Percentiles rank a stretch among this genome's conserved stretches.
Conservation (phyloP, 2,329 filamentous ascomycete species). For the Exophiala dermatitidis region DNA sequence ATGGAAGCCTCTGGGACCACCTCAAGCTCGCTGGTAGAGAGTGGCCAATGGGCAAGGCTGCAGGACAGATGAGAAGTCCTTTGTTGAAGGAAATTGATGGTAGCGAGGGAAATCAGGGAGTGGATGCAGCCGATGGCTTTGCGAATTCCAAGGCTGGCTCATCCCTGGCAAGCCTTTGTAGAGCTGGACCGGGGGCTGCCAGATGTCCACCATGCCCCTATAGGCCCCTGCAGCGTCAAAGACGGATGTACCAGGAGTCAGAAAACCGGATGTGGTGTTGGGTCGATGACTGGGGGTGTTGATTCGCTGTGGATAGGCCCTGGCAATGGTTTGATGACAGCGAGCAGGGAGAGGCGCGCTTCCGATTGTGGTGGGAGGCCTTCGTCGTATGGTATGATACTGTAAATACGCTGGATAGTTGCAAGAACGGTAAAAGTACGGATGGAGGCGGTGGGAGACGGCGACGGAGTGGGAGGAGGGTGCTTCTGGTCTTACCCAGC, state of each 20-base stretch:
- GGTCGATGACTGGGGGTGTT: neutral
- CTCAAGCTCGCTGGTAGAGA: conserved; percentile 6
- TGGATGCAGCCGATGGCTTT: conserved; percentile 10
- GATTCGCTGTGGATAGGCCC: neutral
- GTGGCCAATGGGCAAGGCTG: conserved; percentile 13
- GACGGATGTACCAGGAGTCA: neutral
- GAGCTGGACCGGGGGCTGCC: neutral
- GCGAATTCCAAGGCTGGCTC: neutral
- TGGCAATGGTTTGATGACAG: neutral
- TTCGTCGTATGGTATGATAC: neutral
- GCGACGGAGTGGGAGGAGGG: too few relatives aligned
- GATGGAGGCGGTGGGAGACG: neutral
- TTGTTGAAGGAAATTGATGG: conserved; percentile 18
- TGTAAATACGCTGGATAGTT: neutral
- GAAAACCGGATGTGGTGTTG: neutral
- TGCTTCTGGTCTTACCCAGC: too few relatives aligned
- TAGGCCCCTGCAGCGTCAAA: neutral
- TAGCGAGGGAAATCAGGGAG: conserved; percentile 19
- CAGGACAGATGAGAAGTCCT: conserved; percentile 7
- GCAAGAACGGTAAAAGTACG: neutral
- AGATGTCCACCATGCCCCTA: neutral
- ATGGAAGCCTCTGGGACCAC: conserved; percentile 16
- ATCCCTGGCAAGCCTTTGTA: neutral
- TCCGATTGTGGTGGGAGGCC: neutral
- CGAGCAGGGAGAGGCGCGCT: neutral